Conservation (phyloP, 2,329 filamentous ascomycete species). For the Epichloe coenophiala region DNA sequence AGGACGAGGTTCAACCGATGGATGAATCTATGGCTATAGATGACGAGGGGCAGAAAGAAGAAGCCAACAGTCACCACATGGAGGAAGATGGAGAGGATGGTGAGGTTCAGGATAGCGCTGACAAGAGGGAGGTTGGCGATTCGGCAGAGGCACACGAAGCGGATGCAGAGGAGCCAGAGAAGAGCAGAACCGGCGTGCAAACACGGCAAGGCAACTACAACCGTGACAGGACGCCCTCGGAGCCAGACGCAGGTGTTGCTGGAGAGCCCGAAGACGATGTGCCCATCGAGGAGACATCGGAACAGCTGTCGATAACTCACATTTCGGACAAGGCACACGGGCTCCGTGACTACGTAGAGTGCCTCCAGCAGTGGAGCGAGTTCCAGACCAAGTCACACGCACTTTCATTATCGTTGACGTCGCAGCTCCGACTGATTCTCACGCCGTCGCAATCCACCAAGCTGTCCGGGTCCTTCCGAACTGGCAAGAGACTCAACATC, state of each 20-base stretch:
- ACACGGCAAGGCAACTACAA: slow-evolving; percentile 46
- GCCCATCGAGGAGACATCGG: slow-evolving; percentile 38
- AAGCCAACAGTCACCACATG: slow-evolving; percentile 31
- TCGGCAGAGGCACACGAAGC: slow-evolving; percentile 24
- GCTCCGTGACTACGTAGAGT: slow-evolving; percentile 36
- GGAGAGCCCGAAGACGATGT: slow-evolving; percentile 38
- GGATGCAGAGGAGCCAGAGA: slow-evolving; percentile 30
- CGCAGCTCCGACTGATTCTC: slow-evolving; percentile 90
- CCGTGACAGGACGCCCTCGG: slow-evolving; percentile 30
- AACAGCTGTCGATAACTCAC: slow-evolving; percentile 61
- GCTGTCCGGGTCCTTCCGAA: slow-evolving; percentile 90
- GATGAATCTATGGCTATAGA: slow-evolving; percentile 85
- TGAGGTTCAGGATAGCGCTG: too few relatives aligned
- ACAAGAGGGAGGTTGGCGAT: slow-evolving; percentile 30
- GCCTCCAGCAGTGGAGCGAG: slow-evolving; percentile 67
- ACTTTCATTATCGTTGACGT: slow-evolving; percentile 78
- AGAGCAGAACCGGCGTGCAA: slow-evolving; percentile 45
- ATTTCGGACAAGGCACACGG: slow-evolving; percentile 34
- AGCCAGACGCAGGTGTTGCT: slow-evolving; percentile 23
- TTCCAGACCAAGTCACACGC: slow-evolving; percentile 77
- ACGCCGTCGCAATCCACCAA: slow-evolving; percentile 91
- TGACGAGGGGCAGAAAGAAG: slow-evolving; percentile 53
- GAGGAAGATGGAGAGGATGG: slow-evolving; percentile 35
- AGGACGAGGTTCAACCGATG: slow-evolving; percentile 75
- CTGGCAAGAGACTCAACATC: slow-evolving; percentile 95